Evolutionary conservation across 2,329 filamentous ascomycete species (phyloP).

Genomic region (Colletotrichum chrysophilum): DNA sequence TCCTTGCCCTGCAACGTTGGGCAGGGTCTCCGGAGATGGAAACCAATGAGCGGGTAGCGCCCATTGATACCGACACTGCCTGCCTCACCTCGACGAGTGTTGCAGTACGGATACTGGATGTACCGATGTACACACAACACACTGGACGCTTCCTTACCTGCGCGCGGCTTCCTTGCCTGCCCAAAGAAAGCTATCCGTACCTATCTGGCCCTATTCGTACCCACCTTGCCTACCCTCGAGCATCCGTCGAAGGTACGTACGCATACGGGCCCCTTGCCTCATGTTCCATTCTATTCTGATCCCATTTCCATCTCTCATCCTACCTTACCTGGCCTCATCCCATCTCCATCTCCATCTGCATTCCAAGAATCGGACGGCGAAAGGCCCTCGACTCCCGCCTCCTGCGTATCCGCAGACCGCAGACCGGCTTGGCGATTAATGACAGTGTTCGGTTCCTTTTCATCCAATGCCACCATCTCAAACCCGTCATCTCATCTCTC

Average conservation of each 20-base stretch:
- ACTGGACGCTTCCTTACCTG: neutral
- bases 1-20: neutral
- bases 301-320: neutral
- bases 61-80: neutral
- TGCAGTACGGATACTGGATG: neutral
- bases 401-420: neutral
- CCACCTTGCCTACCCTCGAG: neutral
- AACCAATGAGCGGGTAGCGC: neutral
- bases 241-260: neutral
- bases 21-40: neutral
- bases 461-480: slow-evolving; percentile 10
- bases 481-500: slow-evolving; percentile 20
- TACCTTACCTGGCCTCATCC: neutral
- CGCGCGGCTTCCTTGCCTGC: neutral
- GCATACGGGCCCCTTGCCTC: neutral
- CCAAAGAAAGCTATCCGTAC: neutral
- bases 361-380: neutral
- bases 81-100: neutral
- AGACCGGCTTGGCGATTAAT: neutral
- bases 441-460: neutral
- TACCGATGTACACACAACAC: neutral
- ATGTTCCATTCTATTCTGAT: neutral
- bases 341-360: neutral
- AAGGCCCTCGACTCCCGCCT: neutral
- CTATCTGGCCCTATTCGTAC: neutral